Base-by-base conservation (phyloP, 805 yeast species). In the Saturnispora kantuleensis region DNA sequence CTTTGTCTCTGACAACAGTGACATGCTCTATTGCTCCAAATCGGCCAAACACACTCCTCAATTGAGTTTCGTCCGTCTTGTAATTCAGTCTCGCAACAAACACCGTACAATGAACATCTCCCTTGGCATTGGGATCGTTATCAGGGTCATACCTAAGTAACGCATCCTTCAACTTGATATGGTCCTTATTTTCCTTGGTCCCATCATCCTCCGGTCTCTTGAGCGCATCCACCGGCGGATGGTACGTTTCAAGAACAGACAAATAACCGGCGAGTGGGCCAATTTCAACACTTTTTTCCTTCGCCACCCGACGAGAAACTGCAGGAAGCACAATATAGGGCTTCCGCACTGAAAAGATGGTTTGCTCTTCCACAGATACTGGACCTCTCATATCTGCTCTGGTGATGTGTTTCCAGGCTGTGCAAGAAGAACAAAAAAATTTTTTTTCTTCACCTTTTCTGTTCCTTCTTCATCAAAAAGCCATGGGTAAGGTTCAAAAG, bases 51-150 rank as follows among this genome's bases (percentile, higher is more conserved):
- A 66, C 71, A 46, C 72, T 71, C 33, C 79, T 79, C 29, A 90
- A 59, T 39, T 87, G 93, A 10, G 77, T 59, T 54, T 87, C 96
- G 0, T 76, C 74, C 10, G 75, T 65, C 3, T 65, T 63, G 56
- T 82, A 88, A 39, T 76, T 76, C 38, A 90, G 63, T 43, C 97
- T 66, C 0, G 83, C 81, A 6, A 90, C 71, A 58, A 93, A 87
- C 3, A 90, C 69, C 0, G 97, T 90, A 47, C 70, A 68, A 56
- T 73, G 79, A 1, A 96, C 95, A 56, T 87, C 94, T 1, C 82
- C 83, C 15, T 64, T 60, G 11, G 79, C 66, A 36, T 78, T 71
- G 1, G 76, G 72, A 53, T 82, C 89, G 1, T 58, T 54, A 3
- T 60, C 57, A 0, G 89, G 87, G 42, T 77, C 62, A 84, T 84